Evolutionary conservation across 495 filamentous ascomycete species (phyloP).

Genomic region (Aspergillus sclerotioniger): DNA sequence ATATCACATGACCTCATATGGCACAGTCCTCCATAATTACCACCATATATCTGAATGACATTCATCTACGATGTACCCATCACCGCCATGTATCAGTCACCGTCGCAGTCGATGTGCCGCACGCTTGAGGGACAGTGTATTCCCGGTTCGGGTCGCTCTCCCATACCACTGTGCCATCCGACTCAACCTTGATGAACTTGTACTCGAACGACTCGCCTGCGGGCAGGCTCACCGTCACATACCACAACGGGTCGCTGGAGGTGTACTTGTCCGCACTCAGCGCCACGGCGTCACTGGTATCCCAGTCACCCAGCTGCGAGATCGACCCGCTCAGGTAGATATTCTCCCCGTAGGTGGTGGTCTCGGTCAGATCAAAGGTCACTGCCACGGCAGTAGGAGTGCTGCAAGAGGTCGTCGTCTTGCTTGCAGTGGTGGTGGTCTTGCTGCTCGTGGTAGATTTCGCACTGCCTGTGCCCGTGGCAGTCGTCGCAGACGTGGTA

Average conservation of each 20-base stretch:
- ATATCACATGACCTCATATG: background rate
- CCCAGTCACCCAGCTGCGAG: conserved; percentile 56
- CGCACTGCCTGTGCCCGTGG: conserved; percentile 22
- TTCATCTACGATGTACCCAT: background rate
- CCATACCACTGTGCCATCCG: conserved; percentile 57
- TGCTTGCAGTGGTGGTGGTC: conserved; percentile 8
- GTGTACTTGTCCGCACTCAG: conserved; percentile 57
- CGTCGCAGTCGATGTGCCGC: conserved; percentile 39
- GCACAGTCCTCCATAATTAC: background rate
- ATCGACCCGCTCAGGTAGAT: conserved; percentile 59
- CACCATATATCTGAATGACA: background rate
- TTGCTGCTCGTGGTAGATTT: conserved; percentile 25
- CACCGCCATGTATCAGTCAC: conserved; percentile 34
- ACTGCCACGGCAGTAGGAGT: conserved; percentile 50
- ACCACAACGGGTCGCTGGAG: conserved; percentile 56
- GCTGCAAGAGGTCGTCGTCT: conserved; percentile 35
- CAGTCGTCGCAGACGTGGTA: conserved; percentile 28
- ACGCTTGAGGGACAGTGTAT: conserved; percentile 53
- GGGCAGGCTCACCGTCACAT: conserved; percentile 46
- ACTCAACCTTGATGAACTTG: conserved; percentile 63
- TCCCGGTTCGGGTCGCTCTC: conserved; percentile 63
- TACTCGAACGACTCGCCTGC: conserved; percentile 58
- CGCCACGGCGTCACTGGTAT: conserved; percentile 45
- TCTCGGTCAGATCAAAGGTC: conserved; percentile 56
- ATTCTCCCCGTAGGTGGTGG: conserved; percentile 56